Evolutionary conservation across 1,284 basidiomycete genomes (phyloP), one percentile per base, ranked within the genome.

Genomic region (Boletus mariae): DNA sequence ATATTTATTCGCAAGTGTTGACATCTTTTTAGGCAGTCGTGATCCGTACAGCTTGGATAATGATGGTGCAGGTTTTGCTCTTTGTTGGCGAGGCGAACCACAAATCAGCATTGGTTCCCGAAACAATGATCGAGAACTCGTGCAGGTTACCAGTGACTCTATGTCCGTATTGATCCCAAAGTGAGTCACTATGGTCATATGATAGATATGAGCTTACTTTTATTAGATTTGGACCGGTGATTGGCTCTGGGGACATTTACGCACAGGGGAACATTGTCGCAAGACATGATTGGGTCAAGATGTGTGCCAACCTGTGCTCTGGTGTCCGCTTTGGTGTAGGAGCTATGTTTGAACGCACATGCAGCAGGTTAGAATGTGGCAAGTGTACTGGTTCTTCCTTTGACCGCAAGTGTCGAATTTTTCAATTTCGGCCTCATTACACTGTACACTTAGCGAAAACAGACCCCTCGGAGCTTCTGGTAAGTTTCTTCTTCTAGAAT

Each of bases 261-360:
- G 54, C 60, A 28, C 63, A 57, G 20, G 60, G 62, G 0, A 57
- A 53, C 15, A 49, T 48, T 43, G 66, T 53, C 20, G 56, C 68
- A 43, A 57, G 65, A 43, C 62, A 58, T 31, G 62, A 62, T 17
- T 79, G 75, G 64, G 67, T 70, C 53, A 80, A 84, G 69, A 66
- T 92, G 28, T 92, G 90, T 57, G 93, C 92, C 9, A 90, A 91
- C 61, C 82, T 98, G 59, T 79, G 82, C 29, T 90, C 92, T 52
- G 95, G 95, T 15, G 87, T 96, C n/a, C 81, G 91, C 29, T 95
- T 94, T 71, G 96, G 96, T 8, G 79, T 96, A 28, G 93, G 94
- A 1, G 83, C 93, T 64, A 78, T 80, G 9, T 78, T 94, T 42
- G 96, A 99, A 70, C 80, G 93, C 45, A 82, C 94, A 0, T 99